Evolutionary conservation across 2,329 filamentous ascomycete species (phyloP), one percentile per base, ranked within the genome.

Genomic region (Zasmidium angulare): DNA sequence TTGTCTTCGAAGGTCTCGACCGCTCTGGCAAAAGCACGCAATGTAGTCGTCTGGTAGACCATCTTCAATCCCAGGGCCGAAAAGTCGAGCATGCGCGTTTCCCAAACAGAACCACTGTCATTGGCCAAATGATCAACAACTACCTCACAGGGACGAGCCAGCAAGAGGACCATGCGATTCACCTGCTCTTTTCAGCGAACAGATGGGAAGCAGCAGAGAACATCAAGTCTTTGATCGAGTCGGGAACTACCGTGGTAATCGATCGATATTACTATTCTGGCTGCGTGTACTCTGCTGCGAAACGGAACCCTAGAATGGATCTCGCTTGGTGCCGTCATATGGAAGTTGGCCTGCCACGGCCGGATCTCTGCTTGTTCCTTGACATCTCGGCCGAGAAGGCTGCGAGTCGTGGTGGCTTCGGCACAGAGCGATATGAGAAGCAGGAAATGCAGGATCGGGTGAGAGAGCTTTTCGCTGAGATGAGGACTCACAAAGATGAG

Each of bases 241-340:
- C 79, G 1, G 93, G 93, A 9, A 87, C 82, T 20, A 95, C 86
- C 0, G 82, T 99, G 29, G 81, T 99, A 43, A 87, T 93, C 66
- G 95, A 99, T 75, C 87, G 95, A 50, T 99, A 98, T 78, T 96
- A 96, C 74, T 93, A 96, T 79, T 95, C 90, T 20, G 95, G 95
- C 55, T 90, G 93, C 58, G 91, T 97, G 52, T 99, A 98, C 78
- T 91, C 88, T 22, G 91, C 91, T 0, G 93, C 95, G 2, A 98
- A 98, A 73, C 81, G 85, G 48, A 91, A 90, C 66, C 84, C 87
- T 0, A 75, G 79, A 1, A 82, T 97, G 12, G 79, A 83, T 0
- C 79, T 97, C 0, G 76, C 83, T 0, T 99, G 95, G 93, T 92
- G 91, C 7, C 87, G 90, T 66, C 83, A 86, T 17, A 91, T 93